Evolutionary conservation across 208 protist genomes (phyloP), one percentile per base, ranked within the genome.

Genomic region (Vickermania spadyakhi): DNA sequence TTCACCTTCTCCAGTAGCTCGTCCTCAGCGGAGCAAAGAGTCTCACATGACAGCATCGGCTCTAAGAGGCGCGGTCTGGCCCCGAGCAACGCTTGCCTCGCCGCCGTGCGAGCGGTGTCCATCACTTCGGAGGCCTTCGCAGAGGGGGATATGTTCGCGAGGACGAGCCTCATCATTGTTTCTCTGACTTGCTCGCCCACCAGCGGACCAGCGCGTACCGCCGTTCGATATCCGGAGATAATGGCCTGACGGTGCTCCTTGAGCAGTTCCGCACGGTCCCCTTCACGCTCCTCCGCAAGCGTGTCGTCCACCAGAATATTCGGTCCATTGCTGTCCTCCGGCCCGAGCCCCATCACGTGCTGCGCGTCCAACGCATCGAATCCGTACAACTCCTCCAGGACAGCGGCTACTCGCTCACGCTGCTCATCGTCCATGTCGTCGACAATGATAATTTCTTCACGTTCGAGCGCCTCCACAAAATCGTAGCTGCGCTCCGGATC

Each of bases 241-340:
- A 98, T 97, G 96, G 72, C 96, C 66, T 81, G 98, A 97, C 70
- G 96, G 81, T 77, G 98, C 68, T 57, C 92, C 29, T 53, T 84
- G 64, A 45, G 81, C 62, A 75, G 89, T 68, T 27, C 60, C 30
- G 52, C 31, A 14, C 2, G 2, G 18, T 49, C 5, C n/a, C n/a
- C 3, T 4, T 23, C 2, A 29, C 3, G 28, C 63, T 80, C 67
- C 54, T 91, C 79, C 4, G 55, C 69, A 3, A 99, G 75, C 26
- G 96, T 98, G 68, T 99, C 98, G 66, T 99, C 91, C 28, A 99
- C 62, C 0, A 99, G 66, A 14, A 99, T 66, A 65, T 98, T 99
- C 3, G 98, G 89, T 0, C 97, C 97, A 21, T 79, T 77, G 0
- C 72, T 86, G 26, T 59, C 28, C 57, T 93, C 75, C n/a, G 91